A percentile compares a stretch with the other conserved stretches of the same genome.
Evolutionary conservation across 352 stramenopile species (phyloP).

Genomic region (Phytopythium helicoides): DNA sequence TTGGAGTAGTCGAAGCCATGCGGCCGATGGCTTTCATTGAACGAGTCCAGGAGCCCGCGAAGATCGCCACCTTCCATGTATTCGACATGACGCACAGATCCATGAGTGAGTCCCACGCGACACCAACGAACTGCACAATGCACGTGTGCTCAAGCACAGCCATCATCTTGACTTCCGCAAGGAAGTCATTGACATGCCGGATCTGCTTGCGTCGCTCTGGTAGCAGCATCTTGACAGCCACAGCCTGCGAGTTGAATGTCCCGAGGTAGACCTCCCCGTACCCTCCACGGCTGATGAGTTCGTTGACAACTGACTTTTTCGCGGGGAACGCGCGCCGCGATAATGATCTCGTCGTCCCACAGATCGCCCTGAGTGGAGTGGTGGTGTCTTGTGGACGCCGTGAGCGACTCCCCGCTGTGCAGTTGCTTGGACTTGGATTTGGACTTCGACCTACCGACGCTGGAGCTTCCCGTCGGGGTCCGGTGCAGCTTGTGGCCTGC

Average conservation of each 20-base stretch:
- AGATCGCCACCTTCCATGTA: conserved; percentile 64
- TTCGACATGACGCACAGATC: conserved; percentile 60
- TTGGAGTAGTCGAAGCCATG: conserved; percentile 40
- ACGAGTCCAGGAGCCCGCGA: conserved; percentile 32
- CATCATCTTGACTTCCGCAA: conserved; percentile 55
- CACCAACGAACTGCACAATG: conserved; percentile 53
- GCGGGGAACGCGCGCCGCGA: conserved; percentile 38
- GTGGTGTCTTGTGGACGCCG: conserved; percentile 15
- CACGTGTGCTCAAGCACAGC: conserved; percentile 35
- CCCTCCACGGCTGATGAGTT: conserved; percentile 42
- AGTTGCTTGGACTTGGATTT: neutral
- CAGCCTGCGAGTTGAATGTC: conserved; percentile 21
- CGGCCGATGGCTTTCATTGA: conserved; percentile 14
- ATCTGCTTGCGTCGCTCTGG: conserved; percentile 36
- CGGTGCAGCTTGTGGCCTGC: conserved; percentile 11
- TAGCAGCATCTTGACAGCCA: conserved; percentile 56
- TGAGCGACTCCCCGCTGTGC: conserved; percentile 9
- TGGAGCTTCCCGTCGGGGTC: conserved; percentile 2
- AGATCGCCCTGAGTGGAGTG: conserved; percentile 25
- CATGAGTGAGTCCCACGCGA: conserved; percentile 51
- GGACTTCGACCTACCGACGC: neutral
- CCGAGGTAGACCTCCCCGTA: conserved; percentile 62
- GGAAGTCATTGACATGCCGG: conserved; percentile 38
- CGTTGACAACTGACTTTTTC: conserved; percentile 30
- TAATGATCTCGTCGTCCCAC: conserved; percentile 42